phyloP scores from a whole-genome alignment of 2,329 filamentous ascomycete genomes.

The Nothopassalora personata region DNA sequence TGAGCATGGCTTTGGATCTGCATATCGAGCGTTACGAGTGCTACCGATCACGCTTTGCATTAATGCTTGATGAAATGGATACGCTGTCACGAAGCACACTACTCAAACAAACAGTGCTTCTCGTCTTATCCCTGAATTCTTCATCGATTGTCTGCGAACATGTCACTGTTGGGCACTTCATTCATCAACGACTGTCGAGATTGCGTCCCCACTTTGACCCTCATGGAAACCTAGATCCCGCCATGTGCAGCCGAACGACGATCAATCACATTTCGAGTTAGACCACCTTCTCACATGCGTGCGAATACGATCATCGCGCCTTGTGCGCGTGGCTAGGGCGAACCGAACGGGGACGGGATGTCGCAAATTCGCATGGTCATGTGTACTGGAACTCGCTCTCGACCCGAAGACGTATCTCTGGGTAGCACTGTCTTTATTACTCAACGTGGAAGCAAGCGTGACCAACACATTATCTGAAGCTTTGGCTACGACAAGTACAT shows the following conservation, averaged over 20 bases:
- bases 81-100: not conserved
- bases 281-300: not conserved
- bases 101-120: not conserved
- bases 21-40: not conserved
- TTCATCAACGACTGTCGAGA: too few species aligned
- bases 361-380: constrained; percentile 43
- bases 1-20: not conserved
- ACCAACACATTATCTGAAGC: constrained; percentile 59
- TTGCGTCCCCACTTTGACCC: not conserved
- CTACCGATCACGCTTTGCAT: not conserved
- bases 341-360: constrained; percentile 46
- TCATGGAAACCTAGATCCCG: not conserved
- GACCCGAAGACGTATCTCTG: constrained; percentile 54
- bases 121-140: too few species aligned
- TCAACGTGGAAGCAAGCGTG: constrained; percentile 63
- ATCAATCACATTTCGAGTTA: not conserved
- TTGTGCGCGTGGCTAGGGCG: constrained; percentile 30
- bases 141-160: too few species aligned
- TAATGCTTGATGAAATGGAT: not conserved
- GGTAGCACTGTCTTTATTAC: constrained; percentile 54
- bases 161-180: too few species aligned
- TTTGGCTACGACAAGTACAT: constrained; percentile 56
- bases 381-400: constrained; percentile 39
- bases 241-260: not conserved
- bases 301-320: not conserved